These are phyloP conservation scores for Euclidium syriacum DNA, from an alignment of 345 rosid genomes.

Conservation along the genomic window DNA sequence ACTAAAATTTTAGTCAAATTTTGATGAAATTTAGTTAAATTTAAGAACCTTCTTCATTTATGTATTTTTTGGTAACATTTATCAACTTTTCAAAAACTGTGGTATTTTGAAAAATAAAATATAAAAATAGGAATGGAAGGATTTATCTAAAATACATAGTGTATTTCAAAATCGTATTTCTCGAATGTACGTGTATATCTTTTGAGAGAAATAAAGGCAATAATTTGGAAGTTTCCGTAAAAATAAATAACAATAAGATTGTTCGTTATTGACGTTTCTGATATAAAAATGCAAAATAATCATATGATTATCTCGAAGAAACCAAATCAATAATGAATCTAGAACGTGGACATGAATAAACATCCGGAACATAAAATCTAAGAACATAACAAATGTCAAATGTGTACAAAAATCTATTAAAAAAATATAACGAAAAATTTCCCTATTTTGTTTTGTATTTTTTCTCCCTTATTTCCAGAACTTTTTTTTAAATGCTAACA, in stretches of 20 bases:
- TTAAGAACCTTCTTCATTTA: no score
- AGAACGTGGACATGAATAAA: constrained; percentile 24
- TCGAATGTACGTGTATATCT: no score
- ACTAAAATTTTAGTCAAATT: no score
- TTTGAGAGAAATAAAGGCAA: no score
- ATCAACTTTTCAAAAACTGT: no score
- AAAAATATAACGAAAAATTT: background rate
- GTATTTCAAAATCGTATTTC: no score
- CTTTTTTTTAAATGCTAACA: constrained; percentile 42
- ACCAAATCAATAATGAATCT: constrained; percentile 13
- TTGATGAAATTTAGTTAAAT: no score
- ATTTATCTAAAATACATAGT: no score
- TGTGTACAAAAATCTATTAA: constrained; percentile 15
- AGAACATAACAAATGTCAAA: constrained; percentile 21
- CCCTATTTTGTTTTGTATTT: background rate
- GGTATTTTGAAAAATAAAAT: no score
- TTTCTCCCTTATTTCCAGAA: background rate
- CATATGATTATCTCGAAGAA: background rate
- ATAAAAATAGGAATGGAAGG: no score
- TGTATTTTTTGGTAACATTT: no score
- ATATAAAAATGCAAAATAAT: background rate
- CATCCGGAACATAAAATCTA: constrained; percentile 6
- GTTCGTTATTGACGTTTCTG: background rate
- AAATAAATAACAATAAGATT: background rate
- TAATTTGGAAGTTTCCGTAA: background rate